Percentiles rank a stretch among this genome's conserved stretches.
phyloP scores from a whole-genome alignment of 257 asterid genomes.

The Solanum chiquidenum region DNA sequence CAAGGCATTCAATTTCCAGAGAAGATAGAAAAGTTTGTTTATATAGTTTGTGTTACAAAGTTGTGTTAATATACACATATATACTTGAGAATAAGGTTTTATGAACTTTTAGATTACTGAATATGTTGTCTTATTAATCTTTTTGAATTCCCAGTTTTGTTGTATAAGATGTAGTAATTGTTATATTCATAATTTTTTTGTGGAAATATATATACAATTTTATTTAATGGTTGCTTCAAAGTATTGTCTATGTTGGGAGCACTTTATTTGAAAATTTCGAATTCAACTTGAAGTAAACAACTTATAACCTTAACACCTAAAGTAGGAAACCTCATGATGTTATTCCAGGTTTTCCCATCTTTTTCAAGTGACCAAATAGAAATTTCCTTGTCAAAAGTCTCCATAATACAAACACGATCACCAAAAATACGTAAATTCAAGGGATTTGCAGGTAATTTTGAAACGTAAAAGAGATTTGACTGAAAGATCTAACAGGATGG shows the following conservation, averaged over 20 bases:
- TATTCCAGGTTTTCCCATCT: too few relatives aligned
- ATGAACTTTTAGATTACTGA: not conserved
- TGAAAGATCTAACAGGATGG: too few relatives aligned
- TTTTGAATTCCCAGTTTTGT: not conserved
- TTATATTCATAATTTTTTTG: not conserved
- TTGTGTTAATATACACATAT: not conserved
- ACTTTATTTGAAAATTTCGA: not conserved
- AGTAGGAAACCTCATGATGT: too few relatives aligned
- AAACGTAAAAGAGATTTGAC: too few relatives aligned
- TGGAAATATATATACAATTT: not conserved
- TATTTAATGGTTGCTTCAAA: not conserved
- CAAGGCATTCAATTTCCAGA: constrained; percentile 50
- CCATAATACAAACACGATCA: too few relatives aligned
- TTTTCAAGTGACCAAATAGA: too few relatives aligned
- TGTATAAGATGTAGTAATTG: not conserved
- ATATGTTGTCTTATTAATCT: not conserved
- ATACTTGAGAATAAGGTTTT: not conserved
- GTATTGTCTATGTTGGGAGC: not conserved
- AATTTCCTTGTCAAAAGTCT: too few relatives aligned
- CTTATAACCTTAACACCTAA: too few relatives aligned
- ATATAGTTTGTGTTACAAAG: not conserved
- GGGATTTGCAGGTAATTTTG: too few relatives aligned
- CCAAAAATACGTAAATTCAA: too few relatives aligned
- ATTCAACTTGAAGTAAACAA: not conserved
- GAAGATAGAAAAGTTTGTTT: constrained; percentile 15